Base-by-base conservation (phyloP, 768 basidiomycete species). In the Rhodotorula paludigena region DNA sequence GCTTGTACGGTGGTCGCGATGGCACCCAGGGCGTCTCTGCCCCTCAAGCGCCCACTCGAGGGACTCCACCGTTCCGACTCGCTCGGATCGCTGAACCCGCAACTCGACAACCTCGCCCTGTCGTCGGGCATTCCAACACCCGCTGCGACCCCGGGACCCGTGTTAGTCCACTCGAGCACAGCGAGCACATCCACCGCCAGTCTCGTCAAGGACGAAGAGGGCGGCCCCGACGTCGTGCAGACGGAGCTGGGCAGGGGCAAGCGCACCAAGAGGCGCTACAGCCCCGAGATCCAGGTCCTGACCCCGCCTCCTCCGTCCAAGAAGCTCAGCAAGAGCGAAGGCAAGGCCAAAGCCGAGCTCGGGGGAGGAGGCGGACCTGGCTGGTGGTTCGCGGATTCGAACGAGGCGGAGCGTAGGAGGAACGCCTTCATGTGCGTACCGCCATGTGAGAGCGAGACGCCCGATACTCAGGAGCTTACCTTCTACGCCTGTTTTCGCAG, bases 81-180 rank as follows among this genome's bases (percentile, higher is more conserved):
- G 30, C 14, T 30, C 51, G 21, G 36, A 2, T 28, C 36, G 5
- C 32, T 52, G 28, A 25, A 6, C 45, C 32, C 30, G 33, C 32
- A 52, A 28, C 30, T 48, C 35, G 32, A 23, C 57, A 23, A 36
- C 23, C 44, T 56, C 55, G 48, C 63, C 14, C 39, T 66, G 60
- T 35, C 52, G 28, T 33, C 60, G 42, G n/a, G 56, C 63, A 1
- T 41, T 39, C 33, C 64, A 41, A 20, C 81, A 42, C 66, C 67
- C 42, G 55, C 57, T n/a, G 58, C 55, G 21, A 23, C 51, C 14
- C 67, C 66, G 11, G 75, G 78, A 36, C 73, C 38, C 70, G 70
- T 42, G 54, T 60, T 28, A 48, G 44, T 45, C 12, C 30, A 33
- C 16, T 18, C 35, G 7, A n/a, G 21, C 11, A 12, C 3, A 5